Evolutionary conservation across 306 rosid species (phyloP).

Genomic region (Trifolium repens): DNA sequence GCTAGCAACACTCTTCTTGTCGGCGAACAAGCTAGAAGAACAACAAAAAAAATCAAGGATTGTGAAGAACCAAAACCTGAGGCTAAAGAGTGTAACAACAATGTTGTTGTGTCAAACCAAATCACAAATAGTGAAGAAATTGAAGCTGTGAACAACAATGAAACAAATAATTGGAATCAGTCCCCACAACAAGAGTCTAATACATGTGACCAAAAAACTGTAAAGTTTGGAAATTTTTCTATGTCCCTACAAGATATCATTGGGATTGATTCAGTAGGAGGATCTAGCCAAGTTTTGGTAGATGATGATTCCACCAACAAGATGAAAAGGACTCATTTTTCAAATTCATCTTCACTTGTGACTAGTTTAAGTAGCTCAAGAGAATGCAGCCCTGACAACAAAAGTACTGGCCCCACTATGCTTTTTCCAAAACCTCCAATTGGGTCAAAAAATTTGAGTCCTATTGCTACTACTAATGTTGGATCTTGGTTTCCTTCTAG

Average conservation of each 20-base stretch:
- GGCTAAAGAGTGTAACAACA: constrained; percentile 40
- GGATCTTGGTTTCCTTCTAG: constrained; percentile 63
- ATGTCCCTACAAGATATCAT: constrained; percentile 68
- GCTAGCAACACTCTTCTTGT: constrained; percentile 74
- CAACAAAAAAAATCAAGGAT: constrained; percentile 51
- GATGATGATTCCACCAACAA: constrained; percentile 45
- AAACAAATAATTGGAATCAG: constrained; percentile 45
- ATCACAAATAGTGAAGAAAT: constrained; percentile 35
- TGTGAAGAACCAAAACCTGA: constrained; percentile 46
- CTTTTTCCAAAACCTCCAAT: constrained; percentile 57
- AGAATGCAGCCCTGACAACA: constrained; percentile 71
- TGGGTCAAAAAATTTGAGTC: constrained; percentile 50
- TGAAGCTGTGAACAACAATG: constrained; percentile 34
- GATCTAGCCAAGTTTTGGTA: constrained; percentile 41
- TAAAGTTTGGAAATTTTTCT: constrained; percentile 52
- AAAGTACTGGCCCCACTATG: constrained; percentile 48
- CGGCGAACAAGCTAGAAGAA: constrained; percentile 71
- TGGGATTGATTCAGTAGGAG: constrained; percentile 62
- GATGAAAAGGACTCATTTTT: constrained; percentile 59
- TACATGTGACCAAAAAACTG: constrained; percentile 44
- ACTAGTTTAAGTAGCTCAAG: constrained; percentile 83
- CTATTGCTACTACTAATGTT: constrained; percentile 41
- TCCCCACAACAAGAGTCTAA: constrained; percentile 49
- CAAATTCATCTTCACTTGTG: constrained; percentile 71
- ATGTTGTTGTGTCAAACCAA: constrained; percentile 6